Percentiles rank a stretch among this genome's conserved stretches.
Conservation (phyloP, 1,139 yeast genomes). For the Saccharomyces hybrid region DNA sequence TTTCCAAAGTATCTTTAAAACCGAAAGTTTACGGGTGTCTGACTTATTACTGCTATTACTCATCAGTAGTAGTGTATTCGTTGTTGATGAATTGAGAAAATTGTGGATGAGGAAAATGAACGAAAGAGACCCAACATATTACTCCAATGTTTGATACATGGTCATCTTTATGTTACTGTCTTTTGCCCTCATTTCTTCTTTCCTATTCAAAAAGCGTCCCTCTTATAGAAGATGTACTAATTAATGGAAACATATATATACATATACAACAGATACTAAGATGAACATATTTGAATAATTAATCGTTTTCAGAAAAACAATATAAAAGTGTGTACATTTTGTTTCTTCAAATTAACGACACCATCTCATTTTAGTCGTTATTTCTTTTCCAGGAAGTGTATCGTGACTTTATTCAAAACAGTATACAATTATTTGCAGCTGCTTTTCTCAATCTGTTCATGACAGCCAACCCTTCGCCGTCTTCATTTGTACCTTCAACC, state of each 20-base stretch:
- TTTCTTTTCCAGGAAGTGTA: too few relatives aligned
- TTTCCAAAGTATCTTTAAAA: constrained; percentile 85
- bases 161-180: too few relatives aligned
- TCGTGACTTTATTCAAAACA: constrained; percentile 10
- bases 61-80: constrained; percentile 72
- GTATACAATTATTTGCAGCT: constrained; percentile 45
- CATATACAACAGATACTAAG: too few relatives aligned
- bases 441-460: constrained; percentile 91
- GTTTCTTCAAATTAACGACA: too few relatives aligned
- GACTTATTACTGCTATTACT: constrained; percentile 58
- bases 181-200: too few relatives aligned
- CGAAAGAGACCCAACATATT: constrained; percentile 15
- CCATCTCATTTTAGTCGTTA: too few relatives aligned
- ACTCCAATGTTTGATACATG: constrained; percentile 22
- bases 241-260: too few relatives aligned
- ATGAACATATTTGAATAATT: too few relatives aligned
- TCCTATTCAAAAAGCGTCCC: too few relatives aligned
- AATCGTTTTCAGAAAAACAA: too few relatives aligned
- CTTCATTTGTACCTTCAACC: constrained; percentile 62
- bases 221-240: too few relatives aligned
- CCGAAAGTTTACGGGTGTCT: constrained; percentile 56
- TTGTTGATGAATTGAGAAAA: constrained; percentile 80
- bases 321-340: too few relatives aligned
- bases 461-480: constrained; percentile 80
- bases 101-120: constrained; percentile 25